Conservation (phyloP, 306 rosid species). For the Ammopiptanthus mongolicus region DNA sequence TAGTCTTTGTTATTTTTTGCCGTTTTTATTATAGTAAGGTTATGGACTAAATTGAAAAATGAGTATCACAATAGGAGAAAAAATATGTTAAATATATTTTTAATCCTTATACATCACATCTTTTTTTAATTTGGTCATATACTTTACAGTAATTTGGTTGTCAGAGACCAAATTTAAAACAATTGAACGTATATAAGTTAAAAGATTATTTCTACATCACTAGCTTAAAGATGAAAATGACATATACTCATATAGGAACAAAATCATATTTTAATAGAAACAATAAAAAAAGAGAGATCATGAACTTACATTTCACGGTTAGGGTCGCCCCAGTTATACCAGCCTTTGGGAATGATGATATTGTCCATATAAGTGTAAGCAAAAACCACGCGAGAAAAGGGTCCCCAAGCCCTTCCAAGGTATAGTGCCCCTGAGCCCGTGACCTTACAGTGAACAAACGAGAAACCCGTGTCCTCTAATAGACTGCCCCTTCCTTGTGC, state of each 20-base stretch:
- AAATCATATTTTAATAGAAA: no score
- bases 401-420: constrained; percentile 72
- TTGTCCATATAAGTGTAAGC: constrained; percentile 58
- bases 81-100: no score
- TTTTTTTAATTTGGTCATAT: no score
- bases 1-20: no score
- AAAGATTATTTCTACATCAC: not conserved
- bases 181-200: no score
- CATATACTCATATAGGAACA: no score
- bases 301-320: constrained; percentile 47
- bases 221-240: not conserved
- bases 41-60: no score
- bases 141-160: no score
- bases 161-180: no score
- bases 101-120: no score
- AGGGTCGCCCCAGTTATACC: constrained; percentile 60
- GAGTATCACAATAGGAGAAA: no score
- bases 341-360: constrained; percentile 59
- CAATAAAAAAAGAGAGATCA: not conserved
- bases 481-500: constrained; percentile 51
- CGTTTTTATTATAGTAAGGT: no score
- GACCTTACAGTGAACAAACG: constrained; percentile 61
- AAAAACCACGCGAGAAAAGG: constrained; percentile 52
- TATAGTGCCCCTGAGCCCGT: constrained; percentile 63
- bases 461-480: constrained; percentile 57